phyloP scores from a whole-genome alignment of 1,284 basidiomycete species.

The Ustilago trichophora region DNA sequence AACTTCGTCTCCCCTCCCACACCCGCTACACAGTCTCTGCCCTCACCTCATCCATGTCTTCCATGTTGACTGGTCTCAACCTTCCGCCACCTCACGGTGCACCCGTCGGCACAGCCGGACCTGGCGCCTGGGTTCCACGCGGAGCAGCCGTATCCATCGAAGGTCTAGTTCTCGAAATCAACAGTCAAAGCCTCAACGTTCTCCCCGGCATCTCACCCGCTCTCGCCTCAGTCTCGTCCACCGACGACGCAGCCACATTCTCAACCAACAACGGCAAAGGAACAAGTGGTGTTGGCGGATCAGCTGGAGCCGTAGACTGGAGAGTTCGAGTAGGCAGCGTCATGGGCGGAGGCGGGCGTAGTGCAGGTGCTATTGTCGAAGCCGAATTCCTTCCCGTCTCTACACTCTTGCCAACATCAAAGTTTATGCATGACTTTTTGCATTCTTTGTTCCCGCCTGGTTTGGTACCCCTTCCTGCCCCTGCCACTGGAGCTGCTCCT shows the following conservation, averaged over 20 bases:
- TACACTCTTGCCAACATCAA: conserved; percentile 23
- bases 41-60: conserved; percentile 39
- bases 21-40: conserved; percentile 44
- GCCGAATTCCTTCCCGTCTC: conserved; percentile 46
- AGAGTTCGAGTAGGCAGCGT: conserved; percentile 46
- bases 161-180: conserved; percentile 50
- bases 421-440: conserved; percentile 41
- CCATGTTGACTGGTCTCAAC: conserved; percentile 40
- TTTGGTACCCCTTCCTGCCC: conserved; percentile 11
- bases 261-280: background rate
- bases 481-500: background rate
- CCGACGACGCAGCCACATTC: conserved; percentile 1
- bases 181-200: conserved; percentile 27
- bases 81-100: conserved; percentile 55
- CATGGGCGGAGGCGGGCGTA: conserved; percentile 42
- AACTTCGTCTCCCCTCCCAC: conserved; percentile 32
- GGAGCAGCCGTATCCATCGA: conserved; percentile 54
- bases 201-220: conserved; percentile 33
- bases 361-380: conserved; percentile 47
- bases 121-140: conserved; percentile 57
- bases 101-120: conserved; percentile 50
- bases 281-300: background rate
- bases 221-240: conserved; percentile 13
- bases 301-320: conserved; percentile 30
- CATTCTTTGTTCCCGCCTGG: conserved; percentile 32